Evolutionary conservation across 371 early-diverging fungal genomes (phyloP).

Genomic region (Apophysomyces ossiformis): DNA sequence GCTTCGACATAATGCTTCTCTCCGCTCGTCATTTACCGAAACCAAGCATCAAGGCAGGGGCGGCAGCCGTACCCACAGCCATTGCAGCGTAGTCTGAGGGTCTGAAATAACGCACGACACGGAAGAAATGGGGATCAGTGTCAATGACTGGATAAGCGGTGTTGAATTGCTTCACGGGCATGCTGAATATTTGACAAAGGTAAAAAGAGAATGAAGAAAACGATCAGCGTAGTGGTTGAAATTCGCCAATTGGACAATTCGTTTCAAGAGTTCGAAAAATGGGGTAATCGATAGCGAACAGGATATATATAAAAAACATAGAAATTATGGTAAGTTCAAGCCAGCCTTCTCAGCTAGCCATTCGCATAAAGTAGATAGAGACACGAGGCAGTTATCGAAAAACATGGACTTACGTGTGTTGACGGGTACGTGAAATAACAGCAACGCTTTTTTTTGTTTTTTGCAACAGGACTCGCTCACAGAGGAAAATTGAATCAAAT

Average conservation of each 20-base stretch:
- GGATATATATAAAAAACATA: not conserved
- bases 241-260: too few species aligned
- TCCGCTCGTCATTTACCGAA: conserved; percentile 61
- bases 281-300: not conserved
- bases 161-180: conserved; percentile 57
- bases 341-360: too few species aligned
- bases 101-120: conserved; percentile 91
- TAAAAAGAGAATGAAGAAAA: too few species aligned
- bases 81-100: conserved; percentile 76
- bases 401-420: too few species aligned
- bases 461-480: too few species aligned
- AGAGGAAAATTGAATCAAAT: too few species aligned
- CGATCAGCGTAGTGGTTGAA: not conserved
- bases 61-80: conserved; percentile 72
- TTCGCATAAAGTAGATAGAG: too few species aligned
- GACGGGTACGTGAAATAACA: too few species aligned
- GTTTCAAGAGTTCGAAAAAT: too few species aligned
- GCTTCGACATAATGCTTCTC: not conserved
- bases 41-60: conserved; percentile 74
- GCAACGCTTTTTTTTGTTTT: too few species aligned
- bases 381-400: too few species aligned
- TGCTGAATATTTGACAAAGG: conserved; percentile 12
- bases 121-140: conserved; percentile 78
- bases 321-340: not conserved
- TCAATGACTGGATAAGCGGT: conserved; percentile 71